A percentile compares a stretch with the other conserved stretches of the same genome.
Evolutionary conservation across 2,329 filamentous ascomycete species (phyloP).

Genomic region (Parascedosporium putredinis): DNA sequence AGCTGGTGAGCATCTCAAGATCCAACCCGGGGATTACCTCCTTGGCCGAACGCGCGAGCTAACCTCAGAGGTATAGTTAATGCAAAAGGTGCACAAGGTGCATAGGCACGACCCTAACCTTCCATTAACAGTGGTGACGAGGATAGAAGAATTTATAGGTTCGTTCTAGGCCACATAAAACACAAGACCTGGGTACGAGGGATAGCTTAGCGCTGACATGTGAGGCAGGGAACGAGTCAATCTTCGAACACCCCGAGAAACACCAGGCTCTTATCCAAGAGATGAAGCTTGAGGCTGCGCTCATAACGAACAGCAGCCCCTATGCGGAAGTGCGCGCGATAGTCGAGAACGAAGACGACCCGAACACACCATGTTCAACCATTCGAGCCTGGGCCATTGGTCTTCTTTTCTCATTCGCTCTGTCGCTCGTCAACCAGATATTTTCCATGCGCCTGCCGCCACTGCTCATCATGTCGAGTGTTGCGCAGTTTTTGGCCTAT

Average conservation of each 20-base stretch:
- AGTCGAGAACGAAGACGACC: constrained; percentile 43
- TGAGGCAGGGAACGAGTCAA: constrained; percentile 42
- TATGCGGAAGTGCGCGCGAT: constrained; percentile 45
- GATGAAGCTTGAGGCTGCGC: constrained; percentile 40
- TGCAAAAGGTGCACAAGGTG: constrained; percentile 22
- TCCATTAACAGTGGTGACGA: constrained; percentile 26
- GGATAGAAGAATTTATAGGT: constrained; percentile 30
- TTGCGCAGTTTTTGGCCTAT: constrained; percentile 42
- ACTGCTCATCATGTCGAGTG: constrained; percentile 39
- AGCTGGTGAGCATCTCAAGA: not conserved
- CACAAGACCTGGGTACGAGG: constrained; percentile 21
- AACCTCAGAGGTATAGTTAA: not conserved
- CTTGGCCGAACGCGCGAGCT: no score
- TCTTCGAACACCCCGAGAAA: constrained; percentile 28
- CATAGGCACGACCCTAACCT: constrained; percentile 34
- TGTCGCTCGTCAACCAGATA: constrained; percentile 41
- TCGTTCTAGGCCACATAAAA: constrained; percentile 21
- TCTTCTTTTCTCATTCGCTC: constrained; percentile 31
- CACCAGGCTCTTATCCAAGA: constrained; percentile 33
- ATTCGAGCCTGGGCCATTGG: constrained; percentile 42
- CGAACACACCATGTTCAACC: constrained; percentile 35
- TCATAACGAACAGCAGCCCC: constrained; percentile 43
- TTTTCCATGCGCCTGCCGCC: constrained; percentile 42
- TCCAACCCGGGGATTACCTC: no score
- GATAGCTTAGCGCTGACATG: constrained; percentile 33